A percentile compares a stretch with the other conserved stretches of the same genome.
phyloP scores from a whole-genome alignment of 208 protist species.

The Trichomonas vaginalis region DNA sequence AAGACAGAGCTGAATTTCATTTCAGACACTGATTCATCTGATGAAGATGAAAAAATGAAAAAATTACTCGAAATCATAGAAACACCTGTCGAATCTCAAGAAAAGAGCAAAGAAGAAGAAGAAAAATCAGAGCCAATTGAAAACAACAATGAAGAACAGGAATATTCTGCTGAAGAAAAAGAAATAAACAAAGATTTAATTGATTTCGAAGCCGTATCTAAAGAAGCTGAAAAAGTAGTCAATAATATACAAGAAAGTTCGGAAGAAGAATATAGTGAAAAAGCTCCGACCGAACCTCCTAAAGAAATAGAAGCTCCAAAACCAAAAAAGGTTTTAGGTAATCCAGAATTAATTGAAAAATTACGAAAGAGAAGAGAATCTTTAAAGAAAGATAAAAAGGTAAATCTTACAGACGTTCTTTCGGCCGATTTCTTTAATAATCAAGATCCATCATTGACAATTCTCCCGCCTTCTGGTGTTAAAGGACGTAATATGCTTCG shows the following conservation, averaged over 20 bases:
- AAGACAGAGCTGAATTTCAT: neutral
- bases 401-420: neutral
- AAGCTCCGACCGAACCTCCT: neutral
- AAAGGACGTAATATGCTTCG: neutral
- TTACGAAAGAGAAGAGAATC: neutral
- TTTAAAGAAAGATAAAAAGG: neutral
- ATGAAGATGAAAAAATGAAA: neutral
- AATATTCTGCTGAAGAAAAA: neutral
- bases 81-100: neutral
- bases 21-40: neutral
- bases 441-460: neutral
- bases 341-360: neutral
- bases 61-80: neutral
- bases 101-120: neutral
- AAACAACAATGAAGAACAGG: neutral
- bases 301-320: neutral
- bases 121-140: neutral
- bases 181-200: neutral
- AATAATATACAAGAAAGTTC: neutral
- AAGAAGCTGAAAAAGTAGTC: neutral
- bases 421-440: neutral
- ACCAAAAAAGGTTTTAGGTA: neutral
- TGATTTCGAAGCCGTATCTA: neutral
- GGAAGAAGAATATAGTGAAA: neutral
- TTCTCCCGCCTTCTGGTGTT: neutral